These are phyloP conservation scores for Chrysoporthe deuterocubensis DNA, from an alignment of 2,329 filamentous ascomycete species.

Conservation along the genomic window DNA sequence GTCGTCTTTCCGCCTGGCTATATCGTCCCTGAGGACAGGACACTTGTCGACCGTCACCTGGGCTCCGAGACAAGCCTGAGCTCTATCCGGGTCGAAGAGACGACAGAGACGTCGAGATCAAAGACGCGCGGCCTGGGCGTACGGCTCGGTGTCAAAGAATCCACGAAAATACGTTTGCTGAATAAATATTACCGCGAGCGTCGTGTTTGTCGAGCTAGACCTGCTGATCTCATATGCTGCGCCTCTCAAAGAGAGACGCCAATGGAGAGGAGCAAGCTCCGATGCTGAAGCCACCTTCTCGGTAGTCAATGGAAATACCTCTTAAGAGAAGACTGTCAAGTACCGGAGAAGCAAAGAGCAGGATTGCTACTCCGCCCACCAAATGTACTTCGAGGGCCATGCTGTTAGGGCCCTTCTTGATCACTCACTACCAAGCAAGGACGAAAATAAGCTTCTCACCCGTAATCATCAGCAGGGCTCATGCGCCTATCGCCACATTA, in stretches of 20 bases:
- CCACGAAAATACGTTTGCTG: neutral
- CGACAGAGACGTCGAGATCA: neutral
- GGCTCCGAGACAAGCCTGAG: neutral
- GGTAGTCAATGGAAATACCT: neutral
- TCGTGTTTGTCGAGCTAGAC: no score
- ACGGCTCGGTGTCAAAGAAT: neutral
- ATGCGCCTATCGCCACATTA: no score
- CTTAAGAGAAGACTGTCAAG: neutral
- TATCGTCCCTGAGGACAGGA: neutral
- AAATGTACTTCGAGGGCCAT: neutral
- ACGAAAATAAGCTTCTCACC: no score
- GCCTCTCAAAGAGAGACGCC: neutral
- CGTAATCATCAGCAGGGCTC: no score
- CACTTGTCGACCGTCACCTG: neutral
- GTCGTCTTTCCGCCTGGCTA: neutral
- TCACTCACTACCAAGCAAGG: neutral
- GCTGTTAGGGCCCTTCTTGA: neutral
- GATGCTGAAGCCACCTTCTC: neutral
- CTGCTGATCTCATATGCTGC: neutral
- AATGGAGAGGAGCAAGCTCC: neutral
- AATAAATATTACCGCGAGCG: neutral
- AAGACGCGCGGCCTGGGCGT: neutral
- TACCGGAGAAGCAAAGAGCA: neutral
- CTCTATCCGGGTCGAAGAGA: neutral
- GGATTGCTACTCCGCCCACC: neutral